phyloP scores from a whole-genome alignment of 495 filamentous ascomycete species.

The Lasiosphaeris hirsuta region DNA sequence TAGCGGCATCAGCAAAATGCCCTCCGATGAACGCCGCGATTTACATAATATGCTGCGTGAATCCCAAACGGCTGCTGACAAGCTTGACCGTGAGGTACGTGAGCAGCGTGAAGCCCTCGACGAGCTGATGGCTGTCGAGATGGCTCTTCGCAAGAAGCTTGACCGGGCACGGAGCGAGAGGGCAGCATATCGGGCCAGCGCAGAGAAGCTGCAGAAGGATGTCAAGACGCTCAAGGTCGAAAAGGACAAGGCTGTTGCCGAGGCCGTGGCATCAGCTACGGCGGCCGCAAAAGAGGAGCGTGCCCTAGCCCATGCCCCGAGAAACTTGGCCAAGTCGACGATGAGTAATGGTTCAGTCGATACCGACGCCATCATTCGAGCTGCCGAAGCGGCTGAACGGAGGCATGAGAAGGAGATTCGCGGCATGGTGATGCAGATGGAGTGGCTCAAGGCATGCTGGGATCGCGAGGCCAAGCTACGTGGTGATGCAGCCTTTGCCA shows the following conservation, averaged over 20 bases:
- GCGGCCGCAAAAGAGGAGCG: constrained; percentile 17
- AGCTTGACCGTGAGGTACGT: constrained; percentile 41
- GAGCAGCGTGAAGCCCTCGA: constrained; percentile 37
- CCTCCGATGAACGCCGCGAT: constrained; percentile 51
- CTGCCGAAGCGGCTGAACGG: constrained; percentile 51
- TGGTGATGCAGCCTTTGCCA: constrained; percentile 70
- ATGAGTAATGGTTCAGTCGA: constrained; percentile 19
- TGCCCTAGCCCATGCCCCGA: constrained; percentile 15
- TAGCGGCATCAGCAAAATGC: constrained; percentile 28
- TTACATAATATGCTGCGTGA: constrained; percentile 65
- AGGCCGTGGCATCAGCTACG: constrained; percentile 16
- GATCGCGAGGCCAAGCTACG: constrained; percentile 78
- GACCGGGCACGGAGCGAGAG: constrained; percentile 45
- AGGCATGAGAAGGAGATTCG: constrained; percentile 76
- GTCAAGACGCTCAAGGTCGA: constrained; percentile 37
- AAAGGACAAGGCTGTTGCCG: constrained; percentile 33
- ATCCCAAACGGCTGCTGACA: constrained; percentile 58
- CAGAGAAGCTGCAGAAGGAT: constrained; percentile 42
- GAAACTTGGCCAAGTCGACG: not conserved
- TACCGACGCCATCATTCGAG: constrained; percentile 44
- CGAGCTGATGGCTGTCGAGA: constrained; percentile 30
- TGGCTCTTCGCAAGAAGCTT: constrained; percentile 41
- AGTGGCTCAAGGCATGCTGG: constrained; percentile 78
- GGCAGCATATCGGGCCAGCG: constrained; percentile 40
- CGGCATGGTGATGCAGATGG: constrained; percentile 81